Evolutionary conservation across 129 eudicot species (phyloP).

Genomic region (Flaveria linearis): DNA sequence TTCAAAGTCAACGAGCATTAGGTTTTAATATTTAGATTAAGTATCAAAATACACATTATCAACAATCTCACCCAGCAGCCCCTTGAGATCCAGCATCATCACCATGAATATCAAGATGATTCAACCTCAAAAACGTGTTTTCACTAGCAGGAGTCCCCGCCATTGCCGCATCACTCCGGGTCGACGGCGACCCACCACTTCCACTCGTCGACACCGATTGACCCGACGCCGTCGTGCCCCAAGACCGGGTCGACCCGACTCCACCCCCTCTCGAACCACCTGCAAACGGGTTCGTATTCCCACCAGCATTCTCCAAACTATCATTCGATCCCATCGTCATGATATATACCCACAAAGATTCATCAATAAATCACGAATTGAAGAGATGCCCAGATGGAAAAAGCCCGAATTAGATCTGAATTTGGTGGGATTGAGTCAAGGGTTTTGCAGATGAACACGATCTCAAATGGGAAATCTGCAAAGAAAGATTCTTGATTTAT

Average conservation of each 20-base stretch:
- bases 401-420: slow-evolving; percentile 30
- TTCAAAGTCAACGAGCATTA: slow-evolving; percentile 29
- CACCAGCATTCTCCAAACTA: slow-evolving; percentile 49
- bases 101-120: slow-evolving; percentile 77
- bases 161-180: slow-evolving; percentile 80
- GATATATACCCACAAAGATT: too few relatives aligned
- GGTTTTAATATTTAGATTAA: neutral
- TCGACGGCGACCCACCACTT: slow-evolving; percentile 89
- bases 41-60: neutral
- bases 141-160: slow-evolving; percentile 70
- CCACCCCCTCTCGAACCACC: slow-evolving; percentile 35
- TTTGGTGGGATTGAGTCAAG: slow-evolving; percentile 14
- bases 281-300: slow-evolving; percentile 51
- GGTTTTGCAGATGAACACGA: slow-evolving; percentile 14
- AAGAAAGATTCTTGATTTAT: neutral
- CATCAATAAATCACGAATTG: neutral
- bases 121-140: slow-evolving; percentile 58
- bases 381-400: slow-evolving; percentile 44
- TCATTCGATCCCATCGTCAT: slow-evolving; percentile 37
- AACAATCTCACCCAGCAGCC: slow-evolving; percentile 57
- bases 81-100: slow-evolving; percentile 93
- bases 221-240: slow-evolving; percentile 79
- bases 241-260: slow-evolving; percentile 61
- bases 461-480: neutral
- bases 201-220: slow-evolving; percentile 94